Base-by-base conservation (phyloP, 768 basidiomycete genomes). In the Ramaria sp. region DNA sequence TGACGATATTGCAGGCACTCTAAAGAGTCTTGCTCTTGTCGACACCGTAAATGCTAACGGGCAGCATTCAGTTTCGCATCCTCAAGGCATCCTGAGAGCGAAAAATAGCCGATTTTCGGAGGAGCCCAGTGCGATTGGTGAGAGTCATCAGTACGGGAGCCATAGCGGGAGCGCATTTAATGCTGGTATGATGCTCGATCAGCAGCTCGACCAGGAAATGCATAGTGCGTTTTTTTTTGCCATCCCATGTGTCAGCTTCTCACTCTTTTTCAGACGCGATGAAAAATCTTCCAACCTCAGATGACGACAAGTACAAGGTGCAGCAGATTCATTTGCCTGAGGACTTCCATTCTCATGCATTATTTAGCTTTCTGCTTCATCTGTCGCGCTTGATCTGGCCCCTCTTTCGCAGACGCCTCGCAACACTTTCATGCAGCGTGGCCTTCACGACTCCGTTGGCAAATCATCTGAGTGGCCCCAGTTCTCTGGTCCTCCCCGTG, bases 401-500 rank as follows among this genome's bases (percentile, higher is more conserved):
- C 89, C 92, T 48, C 77, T 89, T 32, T 83, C 88, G 3, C 90
- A 89, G 65, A 85, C 85, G 5, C 83, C 87, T 13, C 78, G 81
- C 28, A 70, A 77, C 48, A 79, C 78, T 47, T 80, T 80, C 57
- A 64, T 73, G 28, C 67, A 70, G 57, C 81, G 83, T 42, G 64
- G 69, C 25, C 69, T 77, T 58, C 53, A 55, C 18, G 82, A 85
- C 32, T 67, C 73, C 45, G 73, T 78, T 32, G 83, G 84, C 64
- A 85, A 83, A 65, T 75, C 88, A 8, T 91, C 91, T 1, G 93
- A 96, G 66, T 97, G 94, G 94, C 89, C 93, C 30, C 90, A 92
- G 66, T 96, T 92, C 69, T 73, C 79, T 44, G 78, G 78, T 25
- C 74, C 75, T 45, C 65, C 75, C 42, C 81, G 85, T 61, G 77